These are phyloP conservation scores for Saraca asoca DNA, from an alignment of 331 rosid species.

Conservation along the genomic window DNA sequence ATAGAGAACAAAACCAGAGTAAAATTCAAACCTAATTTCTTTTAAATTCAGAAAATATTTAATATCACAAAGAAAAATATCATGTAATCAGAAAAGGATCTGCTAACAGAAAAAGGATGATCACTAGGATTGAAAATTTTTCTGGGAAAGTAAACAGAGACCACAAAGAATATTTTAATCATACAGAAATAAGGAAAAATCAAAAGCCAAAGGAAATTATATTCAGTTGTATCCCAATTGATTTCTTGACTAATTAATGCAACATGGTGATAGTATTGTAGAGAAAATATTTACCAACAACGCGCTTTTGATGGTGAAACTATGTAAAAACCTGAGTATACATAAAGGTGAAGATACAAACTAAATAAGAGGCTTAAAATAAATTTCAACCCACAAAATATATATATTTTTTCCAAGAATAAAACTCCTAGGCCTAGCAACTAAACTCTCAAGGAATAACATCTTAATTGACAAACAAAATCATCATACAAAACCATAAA, in stretches of 20 bases:
- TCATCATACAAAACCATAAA: too few relatives aligned
- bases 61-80: slow-evolving; percentile 8
- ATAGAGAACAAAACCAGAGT: neutral
- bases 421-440: too few relatives aligned
- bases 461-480: too few relatives aligned
- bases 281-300: neutral
- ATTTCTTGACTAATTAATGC: neutral
- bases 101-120: neutral
- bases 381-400: too few relatives aligned
- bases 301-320: too few relatives aligned
- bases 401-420: too few relatives aligned
- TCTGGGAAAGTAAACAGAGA: neutral
- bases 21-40: neutral
- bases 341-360: too few relatives aligned
- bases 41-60: neutral
- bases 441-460: too few relatives aligned
- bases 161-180: neutral
- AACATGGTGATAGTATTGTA: neutral
- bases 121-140: neutral
- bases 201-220: neutral
- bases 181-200: too few relatives aligned
- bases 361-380: too few relatives aligned
- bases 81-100: neutral
- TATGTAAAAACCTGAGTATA: too few relatives aligned
- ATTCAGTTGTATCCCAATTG: neutral